phyloP scores from a whole-genome alignment of 2,329 filamentous ascomycete genomes.

The Curvularia hawaiiensis region DNA sequence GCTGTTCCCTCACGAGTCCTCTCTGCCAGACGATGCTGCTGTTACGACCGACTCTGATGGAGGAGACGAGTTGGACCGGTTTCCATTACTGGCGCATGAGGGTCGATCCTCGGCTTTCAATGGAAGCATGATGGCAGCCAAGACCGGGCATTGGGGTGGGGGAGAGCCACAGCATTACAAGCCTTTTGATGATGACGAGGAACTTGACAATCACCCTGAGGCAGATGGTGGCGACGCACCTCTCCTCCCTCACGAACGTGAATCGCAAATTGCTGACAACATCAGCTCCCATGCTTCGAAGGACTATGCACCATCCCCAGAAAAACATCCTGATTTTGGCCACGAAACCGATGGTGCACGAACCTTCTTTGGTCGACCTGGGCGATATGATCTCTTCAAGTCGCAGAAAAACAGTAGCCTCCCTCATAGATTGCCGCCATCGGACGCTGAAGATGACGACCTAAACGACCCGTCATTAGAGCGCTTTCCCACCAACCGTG shows the following conservation, averaged over 20 bases:
- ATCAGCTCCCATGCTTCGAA: constrained; percentile 24
- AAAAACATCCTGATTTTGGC: constrained; percentile 16
- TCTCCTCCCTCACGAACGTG: constrained; percentile 32
- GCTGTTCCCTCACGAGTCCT: constrained; percentile 31
- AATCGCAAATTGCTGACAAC: constrained; percentile 15
- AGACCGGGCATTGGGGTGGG: constrained; percentile 19
- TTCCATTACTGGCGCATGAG: constrained; percentile 48
- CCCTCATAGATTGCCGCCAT: constrained; percentile 35
- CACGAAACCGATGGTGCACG: constrained; percentile 17
- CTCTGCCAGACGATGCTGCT: constrained; percentile 10
- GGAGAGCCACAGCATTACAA: constrained; percentile 20
- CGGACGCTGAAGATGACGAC: constrained; percentile 37
- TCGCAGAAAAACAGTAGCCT: constrained; percentile 29
- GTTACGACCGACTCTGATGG: constrained; percentile 18
- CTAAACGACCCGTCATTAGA: constrained; percentile 37
- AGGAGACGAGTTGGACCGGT: constrained; percentile 30
- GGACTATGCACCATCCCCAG: constrained; percentile 13
- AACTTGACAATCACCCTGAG: constrained; percentile 1
- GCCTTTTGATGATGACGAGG: constrained; percentile 10
- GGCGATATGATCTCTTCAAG: constrained; percentile 24
- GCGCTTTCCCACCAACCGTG: constrained; percentile 34
- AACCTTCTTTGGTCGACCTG: constrained; percentile 17
- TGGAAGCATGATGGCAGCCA: constrained; percentile 21
- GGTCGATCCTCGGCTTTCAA: constrained; percentile 27
- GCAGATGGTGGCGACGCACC: constrained; percentile 20